phyloP scores from a whole-genome alignment of 2,329 filamentous ascomycete species.

The Fusarium sulawesiense region DNA sequence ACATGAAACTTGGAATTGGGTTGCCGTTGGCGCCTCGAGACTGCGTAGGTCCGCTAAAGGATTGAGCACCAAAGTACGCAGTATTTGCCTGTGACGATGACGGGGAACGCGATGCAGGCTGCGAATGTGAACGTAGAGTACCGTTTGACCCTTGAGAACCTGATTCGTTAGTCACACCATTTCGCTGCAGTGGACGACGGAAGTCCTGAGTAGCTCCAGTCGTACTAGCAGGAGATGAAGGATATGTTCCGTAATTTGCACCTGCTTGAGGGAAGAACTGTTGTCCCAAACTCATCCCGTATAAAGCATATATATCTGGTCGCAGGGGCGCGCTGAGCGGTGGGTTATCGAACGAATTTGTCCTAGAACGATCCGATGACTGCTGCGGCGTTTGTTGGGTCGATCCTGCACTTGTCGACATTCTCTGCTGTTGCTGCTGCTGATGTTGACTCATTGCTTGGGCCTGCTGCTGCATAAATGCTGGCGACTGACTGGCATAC shows the following conservation, averaged over 20 bases:
- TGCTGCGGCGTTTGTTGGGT: conserved; percentile 49
- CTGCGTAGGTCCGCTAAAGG: conserved; percentile 52
- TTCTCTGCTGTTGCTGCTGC: conserved; percentile 50
- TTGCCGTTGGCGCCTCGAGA: conserved; percentile 61
- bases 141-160: conserved; percentile 62
- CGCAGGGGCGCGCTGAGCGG: conserved; percentile 69
- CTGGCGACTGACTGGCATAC: conserved; percentile 50
- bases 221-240: conserved; percentile 65
- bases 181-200: conserved; percentile 67
- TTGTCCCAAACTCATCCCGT: conserved; percentile 55
- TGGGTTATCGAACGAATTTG: conserved; percentile 72
- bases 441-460: conserved; percentile 51
- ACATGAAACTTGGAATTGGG: conserved; percentile 65
- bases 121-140: conserved; percentile 73
- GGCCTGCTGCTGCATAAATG: conserved; percentile 50
- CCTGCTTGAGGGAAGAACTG: conserved; percentile 60
- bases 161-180: conserved; percentile 61
- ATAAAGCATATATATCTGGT: conserved; percentile 67
- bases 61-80: conserved; percentile 48
- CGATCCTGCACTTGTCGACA: conserved; percentile 35
- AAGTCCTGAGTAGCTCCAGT: conserved; percentile 61
- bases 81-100: conserved; percentile 45
- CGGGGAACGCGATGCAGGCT: conserved; percentile 66
- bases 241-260: conserved; percentile 63
- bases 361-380: conserved; percentile 64